phyloP scores from a whole-genome alignment of 2,329 filamentous ascomycete species.

The Colletotrichum camelliae region DNA sequence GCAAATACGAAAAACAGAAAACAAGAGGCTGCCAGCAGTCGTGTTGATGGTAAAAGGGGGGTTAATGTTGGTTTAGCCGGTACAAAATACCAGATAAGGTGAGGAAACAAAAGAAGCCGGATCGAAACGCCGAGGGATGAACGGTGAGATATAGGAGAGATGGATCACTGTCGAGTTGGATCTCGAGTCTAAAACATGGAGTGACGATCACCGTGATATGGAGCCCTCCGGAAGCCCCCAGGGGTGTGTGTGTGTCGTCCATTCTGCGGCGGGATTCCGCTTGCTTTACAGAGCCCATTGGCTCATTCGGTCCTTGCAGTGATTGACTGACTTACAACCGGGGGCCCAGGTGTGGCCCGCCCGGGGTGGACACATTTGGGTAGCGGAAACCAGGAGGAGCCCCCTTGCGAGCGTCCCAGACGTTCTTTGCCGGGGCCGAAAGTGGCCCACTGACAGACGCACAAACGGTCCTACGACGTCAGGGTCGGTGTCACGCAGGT shows the following conservation, averaged over 20 bases:
- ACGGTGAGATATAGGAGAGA: neutral
- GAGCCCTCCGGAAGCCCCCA: neutral
- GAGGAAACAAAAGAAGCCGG: neutral
- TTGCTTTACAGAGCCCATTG: neutral
- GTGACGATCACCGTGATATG: neutral
- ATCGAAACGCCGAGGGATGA: neutral
- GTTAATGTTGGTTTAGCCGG: neutral
- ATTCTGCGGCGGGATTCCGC: neutral
- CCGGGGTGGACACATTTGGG: neutral
- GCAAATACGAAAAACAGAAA: neutral
- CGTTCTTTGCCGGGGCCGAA: neutral
- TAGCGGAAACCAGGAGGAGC: neutral
- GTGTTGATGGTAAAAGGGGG: neutral
- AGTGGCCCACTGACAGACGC: neutral
- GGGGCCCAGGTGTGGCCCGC: neutral
- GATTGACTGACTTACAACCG: neutral
- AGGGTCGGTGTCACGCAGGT: neutral
- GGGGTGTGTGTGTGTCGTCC: neutral
- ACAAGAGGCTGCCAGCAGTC: neutral
- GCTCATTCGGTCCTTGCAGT: neutral
- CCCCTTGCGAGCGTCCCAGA: slow-evolving; percentile 11
- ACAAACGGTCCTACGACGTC: neutral
- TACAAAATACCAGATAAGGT: neutral
- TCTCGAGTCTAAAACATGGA: slow-evolving; percentile 8
- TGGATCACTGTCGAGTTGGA: neutral